These are phyloP conservation scores for Macrophomina phaseolina DNA, from an alignment of 2,329 filamentous ascomycete genomes.

Conservation along the genomic window DNA sequence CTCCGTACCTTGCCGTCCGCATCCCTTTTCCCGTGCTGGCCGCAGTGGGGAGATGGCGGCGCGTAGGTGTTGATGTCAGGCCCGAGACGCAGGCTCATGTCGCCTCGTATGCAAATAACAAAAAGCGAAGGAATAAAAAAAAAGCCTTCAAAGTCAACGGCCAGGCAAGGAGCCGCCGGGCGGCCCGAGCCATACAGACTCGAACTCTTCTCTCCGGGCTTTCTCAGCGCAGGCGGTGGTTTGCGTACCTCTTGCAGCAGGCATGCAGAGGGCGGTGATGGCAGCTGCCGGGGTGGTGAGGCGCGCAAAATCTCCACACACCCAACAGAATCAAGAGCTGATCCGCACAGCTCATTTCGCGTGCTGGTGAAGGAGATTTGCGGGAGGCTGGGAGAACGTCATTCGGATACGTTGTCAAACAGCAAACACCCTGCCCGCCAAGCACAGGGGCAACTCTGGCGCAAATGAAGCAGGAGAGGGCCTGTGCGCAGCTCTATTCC, in stretches of 20 bases:
- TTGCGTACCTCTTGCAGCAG: neutral
- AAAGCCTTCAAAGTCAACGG: neutral
- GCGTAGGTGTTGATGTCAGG: constrained; percentile 10
- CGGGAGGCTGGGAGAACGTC: constrained; percentile 26
- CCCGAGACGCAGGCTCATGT: neutral
- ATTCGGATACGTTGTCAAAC: constrained; percentile 25
- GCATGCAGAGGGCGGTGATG: neutral
- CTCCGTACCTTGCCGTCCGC: constrained; percentile 8
- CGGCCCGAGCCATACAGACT: constrained; percentile 7
- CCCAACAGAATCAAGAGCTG: constrained; percentile 11
- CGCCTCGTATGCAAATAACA: neutral
- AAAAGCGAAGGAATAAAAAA: neutral
- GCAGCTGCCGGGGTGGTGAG: neutral
- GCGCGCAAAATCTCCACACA: constrained; percentile 21
- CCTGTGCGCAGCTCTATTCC: constrained; percentile 15
- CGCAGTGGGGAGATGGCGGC: constrained; percentile 6
- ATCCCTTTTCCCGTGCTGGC: constrained; percentile 8
- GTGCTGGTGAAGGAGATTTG: constrained; percentile 25
- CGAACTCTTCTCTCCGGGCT: constrained; percentile 10
- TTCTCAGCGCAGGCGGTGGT: neutral
- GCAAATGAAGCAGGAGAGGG: constrained; percentile 25
- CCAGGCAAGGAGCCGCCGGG: neutral
- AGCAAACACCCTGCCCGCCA: constrained; percentile 22
- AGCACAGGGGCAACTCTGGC: constrained; percentile 24
- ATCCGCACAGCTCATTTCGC: constrained; percentile 25